phyloP scores from a whole-genome alignment of 2,329 filamentous ascomycete species.

The Phoma sp. region DNA sequence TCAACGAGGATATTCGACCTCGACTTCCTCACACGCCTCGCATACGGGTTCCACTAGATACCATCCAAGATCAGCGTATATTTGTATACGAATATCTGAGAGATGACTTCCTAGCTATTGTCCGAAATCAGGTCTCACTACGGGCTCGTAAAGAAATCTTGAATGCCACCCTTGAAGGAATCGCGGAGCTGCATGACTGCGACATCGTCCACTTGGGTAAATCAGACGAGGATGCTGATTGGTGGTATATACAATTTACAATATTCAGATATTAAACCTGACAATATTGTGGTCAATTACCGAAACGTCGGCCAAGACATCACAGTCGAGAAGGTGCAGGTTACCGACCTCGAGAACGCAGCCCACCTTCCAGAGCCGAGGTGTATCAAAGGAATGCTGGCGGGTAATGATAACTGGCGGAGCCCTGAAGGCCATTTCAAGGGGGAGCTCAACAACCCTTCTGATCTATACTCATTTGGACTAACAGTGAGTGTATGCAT shows the following conservation, averaged over 20 bases:
- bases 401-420: conserved; percentile 42
- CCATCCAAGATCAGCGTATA: conserved; percentile 25
- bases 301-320: conserved; percentile 15
- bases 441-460: conserved; percentile 34
- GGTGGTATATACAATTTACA: conserved; percentile 1
- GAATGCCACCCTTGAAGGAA: conserved; percentile 29
- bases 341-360: conserved; percentile 36
- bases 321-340: conserved; percentile 18
- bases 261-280: background rate
- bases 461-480: conserved; percentile 52
- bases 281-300: conserved; percentile 29
- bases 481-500: conserved; percentile 47
- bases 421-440: conserved; percentile 39
- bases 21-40: conserved; percentile 23
- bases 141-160: conserved; percentile 29
- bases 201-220: conserved; percentile 37
- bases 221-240: too few species aligned
- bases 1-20: conserved; percentile 32
- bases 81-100: conserved; percentile 33
- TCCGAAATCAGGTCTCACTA: conserved; percentile 20
- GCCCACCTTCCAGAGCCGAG: conserved; percentile 43
- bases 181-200: conserved; percentile 31
- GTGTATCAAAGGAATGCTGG: conserved; percentile 37
- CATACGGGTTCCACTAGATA: conserved; percentile 29
- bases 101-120: conserved; percentile 27